Evolutionary conservation across 352 stramenopile species (phyloP), one percentile per base, ranked within the genome.

Genomic region (Globisporangium okanoganense): DNA sequence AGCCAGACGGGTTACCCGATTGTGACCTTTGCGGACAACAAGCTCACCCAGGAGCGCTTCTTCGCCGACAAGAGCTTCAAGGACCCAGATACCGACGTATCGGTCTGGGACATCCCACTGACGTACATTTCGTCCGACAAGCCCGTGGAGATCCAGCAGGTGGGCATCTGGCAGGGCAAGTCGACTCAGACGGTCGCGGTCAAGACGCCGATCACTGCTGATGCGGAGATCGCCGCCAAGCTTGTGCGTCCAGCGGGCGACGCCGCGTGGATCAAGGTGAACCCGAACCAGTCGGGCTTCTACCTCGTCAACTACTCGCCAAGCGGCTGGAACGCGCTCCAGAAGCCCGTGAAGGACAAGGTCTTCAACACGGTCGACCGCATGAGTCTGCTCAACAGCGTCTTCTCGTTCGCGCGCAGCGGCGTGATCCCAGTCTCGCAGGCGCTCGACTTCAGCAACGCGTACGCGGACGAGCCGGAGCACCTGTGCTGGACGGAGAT

Each of bases 1-100:
- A 90, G 96, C 58, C 90, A 98, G 65, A 97, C 93, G 51, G 96
- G 92, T 25, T 98, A 96, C 67, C 96, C 96, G 9, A 69, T 98
- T 18, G 65, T 98, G 7, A 91, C 79, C 20, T 73, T 98, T 10
- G 65, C 72, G 4, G 75, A 78, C 13, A 76, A 78, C 14, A 71
- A 78, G 2, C 70, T 99, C 20, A 68, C 84, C 10, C 96, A 99
- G 76, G 76, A 85, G 54, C 97, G 95, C 61, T 98, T 99, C 76
- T 75, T 98, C 45, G 81, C 90, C 0, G 95, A 98, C 71, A 85
- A 88, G 66, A 86, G 69, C 48, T 72, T 91, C 29, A 82, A 79
- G 52, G 72, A 83, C 41, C 71, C 79, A 14, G 78, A 78, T 14
- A 67, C 64, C n/a, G 67, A 81, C 18, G 41, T 72, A 22, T 56